phyloP scores from a whole-genome alignment of 2,329 filamentous ascomycete genomes.

The Cyclaneusma minus region DNA sequence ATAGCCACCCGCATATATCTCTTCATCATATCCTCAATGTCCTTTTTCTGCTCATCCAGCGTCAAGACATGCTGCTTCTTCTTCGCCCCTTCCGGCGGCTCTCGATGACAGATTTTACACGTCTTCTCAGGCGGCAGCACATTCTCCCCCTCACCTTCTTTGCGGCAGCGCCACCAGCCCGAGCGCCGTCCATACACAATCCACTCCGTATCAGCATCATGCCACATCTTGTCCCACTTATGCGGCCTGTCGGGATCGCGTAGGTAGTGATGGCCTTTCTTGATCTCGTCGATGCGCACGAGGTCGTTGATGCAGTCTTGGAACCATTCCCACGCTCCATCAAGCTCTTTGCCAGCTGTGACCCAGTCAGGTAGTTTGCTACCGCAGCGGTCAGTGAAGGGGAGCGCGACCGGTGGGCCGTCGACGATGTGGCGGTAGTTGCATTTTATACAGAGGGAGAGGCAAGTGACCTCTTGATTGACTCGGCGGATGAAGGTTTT shows the following conservation, averaged over 20 bases:
- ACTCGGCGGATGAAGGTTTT: slow-evolving; percentile 5
- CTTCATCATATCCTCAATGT: no score
- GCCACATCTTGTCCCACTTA: slow-evolving; percentile 12
- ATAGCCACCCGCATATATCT: no score
- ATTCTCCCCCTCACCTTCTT: slow-evolving; percentile 1
- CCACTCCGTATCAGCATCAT: slow-evolving; percentile 11
- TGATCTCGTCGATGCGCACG: slow-evolving; percentile 6
- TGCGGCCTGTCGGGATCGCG: slow-evolving; percentile 1
- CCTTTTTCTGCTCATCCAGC: no score
- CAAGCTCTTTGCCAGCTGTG: slow-evolving; percentile 6
- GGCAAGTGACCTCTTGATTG: slow-evolving; percentile 1
- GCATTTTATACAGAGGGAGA: slow-evolving; percentile 13
- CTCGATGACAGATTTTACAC: slow-evolving; percentile 8
- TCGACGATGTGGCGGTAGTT: slow-evolving; percentile 12
- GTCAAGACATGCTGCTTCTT: no score
- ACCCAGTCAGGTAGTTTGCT: slow-evolving; percentile 15
- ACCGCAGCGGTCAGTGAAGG: slow-evolving; percentile 12
- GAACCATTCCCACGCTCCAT: slow-evolving; percentile 10
- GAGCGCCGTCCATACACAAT: slow-evolving; percentile 7
- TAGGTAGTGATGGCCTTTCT: slow-evolving; percentile 4
- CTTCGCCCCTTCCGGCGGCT: no score
- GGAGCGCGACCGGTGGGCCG: slow-evolving; percentile 10
- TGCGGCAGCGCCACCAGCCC: slow-evolving; percentile 16
- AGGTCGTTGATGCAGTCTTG: slow-evolving; percentile 7
- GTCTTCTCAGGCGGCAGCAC: slow-evolving; percentile 8